Evolutionary conservation across 2,329 filamentous ascomycete species (phyloP).

Genomic region (Cytospora chrysosperma): DNA sequence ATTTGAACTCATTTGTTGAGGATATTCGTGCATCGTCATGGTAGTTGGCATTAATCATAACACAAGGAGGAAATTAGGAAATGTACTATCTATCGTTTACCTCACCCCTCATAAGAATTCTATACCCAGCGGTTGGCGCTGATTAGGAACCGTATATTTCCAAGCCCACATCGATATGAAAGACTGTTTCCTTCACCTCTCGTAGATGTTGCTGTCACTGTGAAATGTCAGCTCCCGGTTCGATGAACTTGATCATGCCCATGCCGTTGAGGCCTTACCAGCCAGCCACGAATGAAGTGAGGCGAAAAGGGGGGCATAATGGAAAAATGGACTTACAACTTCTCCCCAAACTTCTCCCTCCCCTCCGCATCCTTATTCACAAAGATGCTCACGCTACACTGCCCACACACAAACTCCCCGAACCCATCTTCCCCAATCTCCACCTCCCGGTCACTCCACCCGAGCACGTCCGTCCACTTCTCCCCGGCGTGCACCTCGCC

Average conservation of each 20-base stretch:
- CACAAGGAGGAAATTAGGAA: no score
- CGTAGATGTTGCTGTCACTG: slow-evolving; percentile 33
- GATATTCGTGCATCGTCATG: no score
- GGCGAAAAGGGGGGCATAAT: background rate
- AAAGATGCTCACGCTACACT: slow-evolving; percentile 58
- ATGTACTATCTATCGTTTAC: no score
- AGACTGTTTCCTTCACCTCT: slow-evolving; percentile 22
- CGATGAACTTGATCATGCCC: no score
- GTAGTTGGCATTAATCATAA: no score
- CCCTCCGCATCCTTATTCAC: slow-evolving; percentile 55
- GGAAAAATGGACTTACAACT: slow-evolving; percentile 38
- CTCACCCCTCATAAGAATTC: no score
- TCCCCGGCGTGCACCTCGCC: slow-evolving; percentile 59
- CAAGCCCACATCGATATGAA: background rate
- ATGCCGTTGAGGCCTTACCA: no score
- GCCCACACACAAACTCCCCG: slow-evolving; percentile 55
- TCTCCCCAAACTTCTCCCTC: slow-evolving; percentile 41
- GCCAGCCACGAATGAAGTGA: no score
- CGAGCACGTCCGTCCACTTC: slow-evolving; percentile 63
- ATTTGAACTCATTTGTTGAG: no score
- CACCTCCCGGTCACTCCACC: slow-evolving; percentile 54
- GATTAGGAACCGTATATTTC: background rate
- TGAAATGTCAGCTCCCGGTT: background rate
- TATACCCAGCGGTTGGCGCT: background rate
- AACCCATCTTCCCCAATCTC: slow-evolving; percentile 60